phyloP scores from a whole-genome alignment of 371 early-diverging fungal species.

The Apophysomyces elegans region DNA sequence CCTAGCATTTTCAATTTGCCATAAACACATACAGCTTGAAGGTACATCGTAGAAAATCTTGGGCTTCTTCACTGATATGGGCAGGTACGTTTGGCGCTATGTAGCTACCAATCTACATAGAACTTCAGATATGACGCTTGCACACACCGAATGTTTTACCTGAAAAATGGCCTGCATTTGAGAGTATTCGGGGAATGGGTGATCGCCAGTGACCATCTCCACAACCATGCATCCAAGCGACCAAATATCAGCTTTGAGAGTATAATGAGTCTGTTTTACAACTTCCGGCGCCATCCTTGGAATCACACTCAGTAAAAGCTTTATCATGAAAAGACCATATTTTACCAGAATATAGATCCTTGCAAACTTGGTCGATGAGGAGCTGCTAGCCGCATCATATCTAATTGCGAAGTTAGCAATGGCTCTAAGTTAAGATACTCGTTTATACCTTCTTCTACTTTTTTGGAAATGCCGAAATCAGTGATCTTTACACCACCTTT shows the following conservation, averaged over 20 bases:
- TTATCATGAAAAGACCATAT: background rate
- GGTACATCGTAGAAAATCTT: slow-evolving; percentile 80
- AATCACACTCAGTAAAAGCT: background rate
- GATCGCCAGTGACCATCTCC: slow-evolving; percentile 95
- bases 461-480: slow-evolving; percentile 99
- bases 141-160: slow-evolving; percentile 26
- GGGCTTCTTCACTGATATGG: slow-evolving; percentile 69
- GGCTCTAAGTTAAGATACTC: background rate
- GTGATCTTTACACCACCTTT: slow-evolving; percentile 95
- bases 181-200: slow-evolving; percentile 92
- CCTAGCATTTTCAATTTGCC: background rate
- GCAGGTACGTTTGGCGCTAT: slow-evolving; percentile 82
- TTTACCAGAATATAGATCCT: slow-evolving; percentile 82
- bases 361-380: slow-evolving; percentile 78
- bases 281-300: slow-evolving; percentile 93
- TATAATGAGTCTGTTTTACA: slow-evolving; percentile 80
- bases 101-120: slow-evolving; percentile 74
- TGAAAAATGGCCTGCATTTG: slow-evolving; percentile 94
- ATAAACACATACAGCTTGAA: slow-evolving; percentile 66
- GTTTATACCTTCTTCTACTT: slow-evolving; percentile 75
- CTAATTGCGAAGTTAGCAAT: slow-evolving; percentile 12
- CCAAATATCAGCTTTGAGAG: slow-evolving; percentile 89
- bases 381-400: slow-evolving; percentile 34
- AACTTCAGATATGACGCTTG: background rate
- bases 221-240: slow-evolving; percentile 91